Evolutionary conservation across 169 alveolate genomes (phyloP).

Genomic region (Plasmodium vivax): DNA sequence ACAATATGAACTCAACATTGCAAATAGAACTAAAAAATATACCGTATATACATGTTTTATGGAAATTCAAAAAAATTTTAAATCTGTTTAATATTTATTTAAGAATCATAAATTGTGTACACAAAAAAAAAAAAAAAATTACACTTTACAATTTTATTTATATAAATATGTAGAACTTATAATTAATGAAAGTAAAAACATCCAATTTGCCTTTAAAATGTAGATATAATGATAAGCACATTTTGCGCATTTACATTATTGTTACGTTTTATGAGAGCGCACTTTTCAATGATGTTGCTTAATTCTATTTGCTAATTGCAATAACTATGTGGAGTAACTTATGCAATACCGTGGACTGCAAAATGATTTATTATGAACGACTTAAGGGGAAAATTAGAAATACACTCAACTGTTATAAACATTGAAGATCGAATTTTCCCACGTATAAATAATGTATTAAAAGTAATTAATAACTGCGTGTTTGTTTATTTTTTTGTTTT

Average conservation of each 20-base stretch:
- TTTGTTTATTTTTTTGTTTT: no score
- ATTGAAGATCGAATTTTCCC: not conserved
- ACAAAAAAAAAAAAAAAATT: no score
- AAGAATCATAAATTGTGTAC: not conserved
- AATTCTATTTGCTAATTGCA: no score
- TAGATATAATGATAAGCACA: not conserved
- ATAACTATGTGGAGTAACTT: not conserved
- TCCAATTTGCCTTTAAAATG: not conserved
- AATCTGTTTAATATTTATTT: not conserved
- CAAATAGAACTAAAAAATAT: no score
- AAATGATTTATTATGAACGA: no score
- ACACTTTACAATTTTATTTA: not conserved
- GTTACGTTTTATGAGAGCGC: not conserved
- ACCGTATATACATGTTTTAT: not conserved
- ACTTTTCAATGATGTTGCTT: not conserved
- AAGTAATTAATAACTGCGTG: not conserved
- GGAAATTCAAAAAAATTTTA: not conserved
- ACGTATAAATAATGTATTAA: no score
- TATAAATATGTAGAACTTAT: no score
- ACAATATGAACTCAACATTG: no score
- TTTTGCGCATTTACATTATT: not conserved
- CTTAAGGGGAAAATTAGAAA: not conserved
- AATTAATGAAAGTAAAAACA: not conserved
- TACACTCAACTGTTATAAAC: not conserved
- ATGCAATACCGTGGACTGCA: not conserved